phyloP scores from a whole-genome alignment of 2,329 filamentous ascomycete species.

The Trichoderma breve region DNA sequence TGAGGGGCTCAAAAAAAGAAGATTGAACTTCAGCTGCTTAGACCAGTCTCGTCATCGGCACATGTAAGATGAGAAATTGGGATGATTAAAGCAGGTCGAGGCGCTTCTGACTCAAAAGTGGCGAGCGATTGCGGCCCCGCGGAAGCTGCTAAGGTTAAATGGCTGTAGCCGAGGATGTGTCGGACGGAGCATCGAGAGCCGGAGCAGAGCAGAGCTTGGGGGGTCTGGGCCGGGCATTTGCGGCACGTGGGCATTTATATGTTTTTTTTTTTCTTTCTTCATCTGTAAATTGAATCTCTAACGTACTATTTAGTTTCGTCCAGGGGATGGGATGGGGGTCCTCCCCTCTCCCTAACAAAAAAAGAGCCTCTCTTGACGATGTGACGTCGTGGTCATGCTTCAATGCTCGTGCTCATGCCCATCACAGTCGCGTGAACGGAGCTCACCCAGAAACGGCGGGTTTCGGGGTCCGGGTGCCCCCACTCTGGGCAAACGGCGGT shows the following conservation, averaged over 20 bases:
- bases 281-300: neutral
- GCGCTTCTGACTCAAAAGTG: conserved; percentile 25
- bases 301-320: too few relatives aligned
- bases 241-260: neutral
- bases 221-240: neutral
- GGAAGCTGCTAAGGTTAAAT: conserved; percentile 22
- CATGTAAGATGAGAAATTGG: conserved; percentile 1
- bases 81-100: neutral
- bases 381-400: conserved; percentile 1
- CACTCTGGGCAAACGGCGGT: neutral
- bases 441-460: neutral
- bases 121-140: conserved; percentile 24
- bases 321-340: too few relatives aligned
- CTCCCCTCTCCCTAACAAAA: neutral
- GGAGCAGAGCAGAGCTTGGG: neutral
- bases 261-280: too few relatives aligned
- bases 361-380: neutral
- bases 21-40: neutral
- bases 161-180: conserved; percentile 20
- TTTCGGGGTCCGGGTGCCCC: neutral
- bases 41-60: neutral
- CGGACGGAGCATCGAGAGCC: neutral
- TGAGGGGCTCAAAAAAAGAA: neutral
- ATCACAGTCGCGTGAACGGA: neutral
- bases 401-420: neutral